phyloP scores from a whole-genome alignment of 73 alveolate species.

The Paramecium caudatum region DNA sequence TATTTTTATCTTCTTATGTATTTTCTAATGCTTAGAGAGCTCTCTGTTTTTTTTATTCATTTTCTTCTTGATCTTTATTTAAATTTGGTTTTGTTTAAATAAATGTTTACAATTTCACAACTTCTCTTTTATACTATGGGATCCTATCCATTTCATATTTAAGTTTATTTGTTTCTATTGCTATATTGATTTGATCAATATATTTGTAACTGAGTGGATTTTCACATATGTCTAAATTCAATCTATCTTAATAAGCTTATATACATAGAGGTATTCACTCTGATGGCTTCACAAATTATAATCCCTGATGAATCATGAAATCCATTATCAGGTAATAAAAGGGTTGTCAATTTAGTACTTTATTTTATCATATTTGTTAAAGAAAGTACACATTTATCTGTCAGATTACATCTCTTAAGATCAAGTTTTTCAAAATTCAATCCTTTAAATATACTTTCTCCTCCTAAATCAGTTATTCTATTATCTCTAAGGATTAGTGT shows the following conservation, averaged over 20 bases:
- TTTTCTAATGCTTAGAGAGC: constrained; percentile 42
- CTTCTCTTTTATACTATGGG: constrained; percentile 41
- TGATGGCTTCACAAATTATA: constrained; percentile 35
- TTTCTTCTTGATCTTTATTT: constrained; percentile 23
- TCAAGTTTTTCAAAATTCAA: constrained; percentile 24
- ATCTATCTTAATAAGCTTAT: background rate
- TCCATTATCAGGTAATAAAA: constrained; percentile 22
- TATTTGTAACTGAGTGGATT: constrained; percentile 53
- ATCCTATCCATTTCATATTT: constrained; percentile 4
- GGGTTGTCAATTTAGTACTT: background rate
- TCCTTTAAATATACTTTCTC: constrained; percentile 69
- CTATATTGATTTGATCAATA: constrained; percentile 4
- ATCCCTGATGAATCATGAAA: constrained; percentile 66
- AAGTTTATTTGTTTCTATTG: background rate
- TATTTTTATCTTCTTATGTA: background rate
- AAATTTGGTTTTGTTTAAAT: background rate
- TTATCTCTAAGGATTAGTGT: constrained; percentile 68
- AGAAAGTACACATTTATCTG: constrained; percentile 6
- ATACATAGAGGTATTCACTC: background rate
- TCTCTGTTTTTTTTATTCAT: background rate
- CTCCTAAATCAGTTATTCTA: constrained; percentile 68
- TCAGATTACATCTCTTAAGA: constrained; percentile 11
- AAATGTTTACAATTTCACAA: background rate
- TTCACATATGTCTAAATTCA: constrained; percentile 48
- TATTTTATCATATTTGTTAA: constrained; percentile 3